Conservation (phyloP, 2,329 filamentous ascomycete species). For the Hypoxylon sp. region DNA sequence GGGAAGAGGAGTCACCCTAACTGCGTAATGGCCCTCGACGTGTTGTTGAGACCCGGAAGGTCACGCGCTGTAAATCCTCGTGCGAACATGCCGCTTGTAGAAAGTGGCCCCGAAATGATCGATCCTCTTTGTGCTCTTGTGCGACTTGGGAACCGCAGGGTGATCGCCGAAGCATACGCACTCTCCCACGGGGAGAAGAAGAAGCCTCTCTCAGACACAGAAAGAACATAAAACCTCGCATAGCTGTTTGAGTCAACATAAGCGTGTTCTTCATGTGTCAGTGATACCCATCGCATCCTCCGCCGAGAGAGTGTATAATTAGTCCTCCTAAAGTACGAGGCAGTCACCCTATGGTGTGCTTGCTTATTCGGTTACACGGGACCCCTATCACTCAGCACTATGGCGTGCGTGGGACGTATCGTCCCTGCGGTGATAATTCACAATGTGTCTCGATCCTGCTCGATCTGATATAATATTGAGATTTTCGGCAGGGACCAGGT, state of each 20-base stretch:
- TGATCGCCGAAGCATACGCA: conserved; percentile 4
- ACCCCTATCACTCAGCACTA: conserved; percentile 20
- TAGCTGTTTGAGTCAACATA: conserved; percentile 20
- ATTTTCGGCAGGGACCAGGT: conserved; percentile 21
- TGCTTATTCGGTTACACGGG: conserved; percentile 24
- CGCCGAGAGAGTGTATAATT: conserved; percentile 32
- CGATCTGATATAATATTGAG: conserved; percentile 23
- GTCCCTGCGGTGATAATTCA: conserved; percentile 21
- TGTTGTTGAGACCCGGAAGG: conserved; percentile 34
- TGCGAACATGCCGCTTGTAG: conserved; percentile 38
- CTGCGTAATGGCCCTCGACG: conserved; percentile 20
- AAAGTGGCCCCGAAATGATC: conserved; percentile 36
- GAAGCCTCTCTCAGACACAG: conserved; percentile 26
- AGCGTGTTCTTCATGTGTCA: conserved; percentile 30
- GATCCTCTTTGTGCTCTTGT: conserved; percentile 38
- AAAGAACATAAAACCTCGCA: conserved; percentile 5
- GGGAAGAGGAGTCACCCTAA: conserved; percentile 3
- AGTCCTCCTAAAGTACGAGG: conserved; percentile 18
- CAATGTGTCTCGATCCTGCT: conserved; percentile 25
- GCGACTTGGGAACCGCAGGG: conserved; percentile 21
- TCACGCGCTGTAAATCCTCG: conserved; percentile 39
- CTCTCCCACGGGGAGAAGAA: conserved; percentile 10
- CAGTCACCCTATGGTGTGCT: conserved; percentile 15
- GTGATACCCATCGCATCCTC: conserved; percentile 27
- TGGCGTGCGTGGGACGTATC: conserved; percentile 11